Conservation (phyloP, 202 grass and related monocot genomes). For the Dendrocalamus latiflorus region DNA sequence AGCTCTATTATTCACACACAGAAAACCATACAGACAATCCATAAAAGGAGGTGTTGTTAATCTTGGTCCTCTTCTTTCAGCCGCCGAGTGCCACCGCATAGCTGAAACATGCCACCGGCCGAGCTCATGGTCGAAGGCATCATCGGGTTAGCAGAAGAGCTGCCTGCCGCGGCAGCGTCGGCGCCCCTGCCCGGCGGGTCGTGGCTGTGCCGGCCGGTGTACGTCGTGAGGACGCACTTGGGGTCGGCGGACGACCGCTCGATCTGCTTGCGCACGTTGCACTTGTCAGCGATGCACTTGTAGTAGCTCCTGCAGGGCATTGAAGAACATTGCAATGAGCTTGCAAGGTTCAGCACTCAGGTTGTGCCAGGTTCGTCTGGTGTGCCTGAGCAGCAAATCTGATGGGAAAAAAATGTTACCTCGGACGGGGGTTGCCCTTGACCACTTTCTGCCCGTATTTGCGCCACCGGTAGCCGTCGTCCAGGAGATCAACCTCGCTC, state of each 20-base stretch:
- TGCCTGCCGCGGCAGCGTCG: background rate
- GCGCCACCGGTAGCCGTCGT: slow-evolving; percentile 90
- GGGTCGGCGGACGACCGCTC: slow-evolving; percentile 57
- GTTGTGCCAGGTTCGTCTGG: background rate
- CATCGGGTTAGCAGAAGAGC: background rate
- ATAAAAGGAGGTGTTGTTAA: background rate
- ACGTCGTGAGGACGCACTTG: slow-evolving; percentile 75
- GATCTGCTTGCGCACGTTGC: slow-evolving; percentile 84
- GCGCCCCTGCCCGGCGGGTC: slow-evolving; percentile 26
- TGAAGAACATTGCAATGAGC: background rate
- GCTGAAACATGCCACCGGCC: background rate
- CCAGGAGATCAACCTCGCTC: slow-evolving; percentile 80
- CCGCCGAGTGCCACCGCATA: background rate
- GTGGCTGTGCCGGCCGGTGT: slow-evolving; percentile 76
- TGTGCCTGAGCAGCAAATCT: background rate
- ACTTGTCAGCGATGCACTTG: slow-evolving; percentile 63
- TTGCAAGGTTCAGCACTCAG: background rate
- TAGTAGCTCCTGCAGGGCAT: slow-evolving; percentile 71
- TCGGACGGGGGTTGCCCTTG: slow-evolving; percentile 82
- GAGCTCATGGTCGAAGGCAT: background rate
- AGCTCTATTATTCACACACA: slow-evolving; percentile 44
- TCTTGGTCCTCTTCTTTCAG: slow-evolving; percentile 38
- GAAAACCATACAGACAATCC: slow-evolving; percentile 5
- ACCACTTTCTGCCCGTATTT: slow-evolving; percentile 93
- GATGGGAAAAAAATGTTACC: slow-evolving; percentile 45